These are phyloP conservation scores for Psilocybe subaeruginosa DNA, from an alignment of 768 basidiomycete species.

Conservation along the genomic window DNA sequence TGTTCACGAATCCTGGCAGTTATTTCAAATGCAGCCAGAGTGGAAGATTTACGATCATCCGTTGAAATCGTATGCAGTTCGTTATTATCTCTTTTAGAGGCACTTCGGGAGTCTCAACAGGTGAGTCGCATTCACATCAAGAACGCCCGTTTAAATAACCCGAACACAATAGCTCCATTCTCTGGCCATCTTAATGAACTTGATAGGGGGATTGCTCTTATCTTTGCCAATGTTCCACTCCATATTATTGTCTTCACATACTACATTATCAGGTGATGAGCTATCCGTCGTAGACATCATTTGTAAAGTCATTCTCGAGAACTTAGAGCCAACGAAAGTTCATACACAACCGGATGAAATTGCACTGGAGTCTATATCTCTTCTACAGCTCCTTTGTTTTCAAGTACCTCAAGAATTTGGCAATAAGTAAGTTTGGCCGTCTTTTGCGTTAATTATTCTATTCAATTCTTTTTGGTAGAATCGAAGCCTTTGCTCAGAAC, in stretches of 20 bases:
- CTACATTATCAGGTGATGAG: slow-evolving; percentile 20
- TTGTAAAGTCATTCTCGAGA: slow-evolving; percentile 41
- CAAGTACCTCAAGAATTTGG: slow-evolving; percentile 45
- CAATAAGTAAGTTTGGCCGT: slow-evolving; percentile 32
- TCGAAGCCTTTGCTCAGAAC: slow-evolving; percentile 40
- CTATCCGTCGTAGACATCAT: slow-evolving; percentile 23
- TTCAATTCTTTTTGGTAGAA: slow-evolving; percentile 30
- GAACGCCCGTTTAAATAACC: not conserved
- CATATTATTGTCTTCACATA: slow-evolving; percentile 33
- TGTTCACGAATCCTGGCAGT: slow-evolving; percentile 49
- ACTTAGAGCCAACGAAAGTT: slow-evolving; percentile 37
- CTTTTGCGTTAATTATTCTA: not conserved
- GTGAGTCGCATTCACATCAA: slow-evolving; percentile 34
- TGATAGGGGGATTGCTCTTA: slow-evolving; percentile 49
- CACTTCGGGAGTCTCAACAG: slow-evolving; percentile 37
- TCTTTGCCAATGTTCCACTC: slow-evolving; percentile 51
- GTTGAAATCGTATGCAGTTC: slow-evolving; percentile 35
- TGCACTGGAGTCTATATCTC: slow-evolving; percentile 41
- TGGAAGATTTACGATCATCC: slow-evolving; percentile 35
- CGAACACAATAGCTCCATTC: slow-evolving; percentile 39
- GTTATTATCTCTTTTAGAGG: slow-evolving; percentile 40
- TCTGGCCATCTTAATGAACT: slow-evolving; percentile 53
- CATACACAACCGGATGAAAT: slow-evolving; percentile 33
- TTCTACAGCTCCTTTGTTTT: slow-evolving; percentile 61
- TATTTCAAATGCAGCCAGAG: slow-evolving; percentile 38